Percentiles rank a stretch among this genome's conserved stretches.
phyloP scores from a whole-genome alignment of 768 basidiomycete genomes.

The Tricholomella constricta region DNA sequence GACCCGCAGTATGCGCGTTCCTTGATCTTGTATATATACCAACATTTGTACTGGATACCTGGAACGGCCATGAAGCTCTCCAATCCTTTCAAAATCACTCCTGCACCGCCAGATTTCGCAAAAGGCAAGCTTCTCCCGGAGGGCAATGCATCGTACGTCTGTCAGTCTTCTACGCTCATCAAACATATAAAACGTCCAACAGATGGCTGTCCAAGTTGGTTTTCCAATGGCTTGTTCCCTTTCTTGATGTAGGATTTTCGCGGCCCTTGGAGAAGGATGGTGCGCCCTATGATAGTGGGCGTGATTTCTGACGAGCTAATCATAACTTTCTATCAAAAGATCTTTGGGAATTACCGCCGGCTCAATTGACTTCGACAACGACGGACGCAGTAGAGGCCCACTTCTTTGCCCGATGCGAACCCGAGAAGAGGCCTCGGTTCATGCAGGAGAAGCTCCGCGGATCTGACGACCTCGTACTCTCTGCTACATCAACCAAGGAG shows the following conservation, averaged over 20 bases:
- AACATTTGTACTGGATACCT: background rate
- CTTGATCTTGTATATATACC: conserved; percentile 1
- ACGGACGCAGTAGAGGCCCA: conserved; percentile 44
- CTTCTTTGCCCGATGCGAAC: conserved; percentile 53
- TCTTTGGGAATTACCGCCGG: conserved; percentile 50
- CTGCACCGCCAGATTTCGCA: conserved; percentile 54
- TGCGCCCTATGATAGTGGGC: conserved; percentile 20
- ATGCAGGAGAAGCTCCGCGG: conserved; percentile 25
- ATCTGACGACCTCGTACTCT: background rate
- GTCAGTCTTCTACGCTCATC: background rate
- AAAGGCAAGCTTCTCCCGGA: conserved; percentile 49
- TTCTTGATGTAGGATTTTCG: conserved; percentile 59
- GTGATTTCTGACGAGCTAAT: background rate
- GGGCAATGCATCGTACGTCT: conserved; percentile 34
- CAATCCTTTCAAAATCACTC: conserved; percentile 43
- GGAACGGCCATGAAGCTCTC: conserved; percentile 22
- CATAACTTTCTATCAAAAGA: conserved; percentile 34
- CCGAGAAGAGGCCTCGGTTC: conserved; percentile 43
- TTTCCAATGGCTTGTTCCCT: conserved; percentile 56
- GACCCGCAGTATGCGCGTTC: background rate
- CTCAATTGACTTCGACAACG: conserved; percentile 37
- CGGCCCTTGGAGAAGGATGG: conserved; percentile 61
- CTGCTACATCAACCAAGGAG: conserved; percentile 16
- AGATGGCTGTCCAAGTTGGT: conserved; percentile 49
- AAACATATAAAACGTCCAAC: background rate